Evolutionary conservation across 768 basidiomycete genomes (phyloP).

Genomic region (Rhodocollybia butyracea): DNA sequence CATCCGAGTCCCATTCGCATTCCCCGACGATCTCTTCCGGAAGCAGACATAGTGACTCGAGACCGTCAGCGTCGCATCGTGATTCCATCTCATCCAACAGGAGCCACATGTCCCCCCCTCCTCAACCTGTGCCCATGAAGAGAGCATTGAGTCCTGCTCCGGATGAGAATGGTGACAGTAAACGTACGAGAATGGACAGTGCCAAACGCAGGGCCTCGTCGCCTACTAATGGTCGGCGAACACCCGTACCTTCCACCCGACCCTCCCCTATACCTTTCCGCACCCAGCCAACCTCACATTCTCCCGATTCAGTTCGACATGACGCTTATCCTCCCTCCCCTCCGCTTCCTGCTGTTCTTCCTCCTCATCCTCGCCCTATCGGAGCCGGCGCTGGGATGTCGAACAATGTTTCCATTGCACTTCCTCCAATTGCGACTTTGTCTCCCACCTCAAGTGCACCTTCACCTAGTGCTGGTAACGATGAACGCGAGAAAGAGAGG

Average conservation of each 20-base stretch:
- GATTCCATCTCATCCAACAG: constrained; percentile 66
- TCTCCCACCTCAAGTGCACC: constrained; percentile 58
- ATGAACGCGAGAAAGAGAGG: constrained; percentile 5
- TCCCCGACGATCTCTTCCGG: constrained; percentile 60
- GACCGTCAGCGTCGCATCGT: constrained; percentile 52
- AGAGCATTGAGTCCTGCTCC: constrained; percentile 66
- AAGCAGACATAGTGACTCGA: constrained; percentile 48
- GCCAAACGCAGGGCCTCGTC: constrained; percentile 52
- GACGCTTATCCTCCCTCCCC: constrained; percentile 53
- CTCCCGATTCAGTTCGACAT: constrained; percentile 59
- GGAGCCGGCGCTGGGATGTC: constrained; percentile 47
- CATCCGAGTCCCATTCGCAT: constrained; percentile 29
- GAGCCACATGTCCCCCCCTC: constrained; percentile 62
- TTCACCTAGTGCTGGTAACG: constrained; percentile 38
- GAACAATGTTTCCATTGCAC: constrained; percentile 34
- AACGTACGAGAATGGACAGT: constrained; percentile 61
- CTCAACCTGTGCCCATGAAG: constrained; percentile 48
- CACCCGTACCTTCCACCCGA: constrained; percentile 58
- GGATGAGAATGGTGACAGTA: constrained; percentile 51
- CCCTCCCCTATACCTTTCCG: constrained; percentile 75
- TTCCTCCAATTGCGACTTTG: constrained; percentile 70
- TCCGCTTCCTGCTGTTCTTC: constrained; percentile 56
- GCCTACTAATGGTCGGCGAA: constrained; percentile 43
- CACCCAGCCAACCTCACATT: constrained; percentile 64
- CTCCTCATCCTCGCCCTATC: constrained; percentile 73